Evolutionary conservation across 1,284 basidiomycete genomes (phyloP).

Genomic region (Sphaerobolus stellatus): DNA sequence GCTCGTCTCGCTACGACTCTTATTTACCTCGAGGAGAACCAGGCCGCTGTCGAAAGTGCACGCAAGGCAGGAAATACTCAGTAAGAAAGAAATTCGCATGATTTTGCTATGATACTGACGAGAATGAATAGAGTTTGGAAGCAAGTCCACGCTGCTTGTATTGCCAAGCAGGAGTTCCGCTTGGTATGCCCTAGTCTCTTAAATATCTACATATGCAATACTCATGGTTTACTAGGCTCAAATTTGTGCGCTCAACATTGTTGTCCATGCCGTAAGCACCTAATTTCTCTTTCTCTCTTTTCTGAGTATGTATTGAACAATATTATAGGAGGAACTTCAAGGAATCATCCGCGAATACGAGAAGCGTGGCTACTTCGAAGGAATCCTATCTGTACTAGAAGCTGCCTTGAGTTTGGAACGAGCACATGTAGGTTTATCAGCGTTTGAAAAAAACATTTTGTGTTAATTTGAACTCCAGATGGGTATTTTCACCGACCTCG

Average conservation of each 20-base stretch:
- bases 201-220: not conserved
- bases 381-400: constrained; percentile 89
- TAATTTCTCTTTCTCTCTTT: no score
- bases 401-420: constrained; percentile 94
- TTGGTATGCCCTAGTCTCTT: constrained; percentile 45
- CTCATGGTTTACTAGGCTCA: constrained; percentile 60
- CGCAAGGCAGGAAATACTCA: constrained; percentile 99
- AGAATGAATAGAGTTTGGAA: constrained; percentile 85
- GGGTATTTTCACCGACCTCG: constrained; percentile 92
- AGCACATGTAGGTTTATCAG: constrained; percentile 71
- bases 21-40: constrained; percentile 98
- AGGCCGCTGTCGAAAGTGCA: constrained; percentile 96
- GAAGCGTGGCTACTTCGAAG: constrained; percentile 90
- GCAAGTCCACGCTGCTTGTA: constrained; percentile 97
- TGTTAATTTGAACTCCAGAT: constrained; percentile 43
- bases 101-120: constrained; percentile 13
- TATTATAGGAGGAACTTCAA: constrained; percentile 78
- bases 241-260: constrained; percentile 96
- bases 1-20: constrained; percentile 96
- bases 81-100: constrained; percentile 42
- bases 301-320: constrained; percentile 5
- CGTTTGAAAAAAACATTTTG: not conserved
- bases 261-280: constrained; percentile 78
- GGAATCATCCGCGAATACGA: constrained; percentile 87
- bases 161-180: constrained; percentile 97